These are phyloP conservation scores for Cystobasidiaceae sp. DNA, from an alignment of 1,284 basidiomycete species.

Conservation along the genomic window DNA sequence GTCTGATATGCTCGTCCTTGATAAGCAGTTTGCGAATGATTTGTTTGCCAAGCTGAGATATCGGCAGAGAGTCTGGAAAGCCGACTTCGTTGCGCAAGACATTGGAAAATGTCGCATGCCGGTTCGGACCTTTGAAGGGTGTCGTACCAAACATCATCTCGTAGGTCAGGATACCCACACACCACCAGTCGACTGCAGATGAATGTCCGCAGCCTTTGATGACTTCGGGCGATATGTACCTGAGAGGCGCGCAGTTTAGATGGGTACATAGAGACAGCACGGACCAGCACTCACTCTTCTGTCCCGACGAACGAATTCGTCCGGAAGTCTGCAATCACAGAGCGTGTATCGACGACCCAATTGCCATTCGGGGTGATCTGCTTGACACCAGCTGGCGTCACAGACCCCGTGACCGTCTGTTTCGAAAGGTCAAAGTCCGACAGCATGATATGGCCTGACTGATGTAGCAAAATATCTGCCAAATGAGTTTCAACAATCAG, in stretches of 20 bases:
- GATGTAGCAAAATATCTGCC: constrained; percentile 98
- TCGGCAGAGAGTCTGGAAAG: constrained; percentile 80
- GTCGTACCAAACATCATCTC: constrained; percentile 92
- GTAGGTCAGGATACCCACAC: constrained; percentile 94
- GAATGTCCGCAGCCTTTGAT: constrained; percentile 97
- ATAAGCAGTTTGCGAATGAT: constrained; percentile 80
- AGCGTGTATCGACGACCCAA: constrained; percentile 90
- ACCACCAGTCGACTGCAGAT: constrained; percentile 86
- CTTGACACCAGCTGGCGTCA: constrained; percentile 83
- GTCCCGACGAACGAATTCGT: constrained; percentile 75
- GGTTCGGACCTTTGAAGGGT: constrained; percentile 93
- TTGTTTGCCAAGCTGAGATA: constrained; percentile 80
- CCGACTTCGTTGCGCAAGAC: constrained; percentile 80
- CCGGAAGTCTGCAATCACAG: constrained; percentile 93
- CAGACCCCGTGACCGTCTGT: constrained; percentile 68
- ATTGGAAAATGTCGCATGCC: constrained; percentile 93
- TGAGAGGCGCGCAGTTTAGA: not conserved
- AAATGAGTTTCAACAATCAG: constrained; percentile 44
- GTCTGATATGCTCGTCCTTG: constrained; percentile 83
- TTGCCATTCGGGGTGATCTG: constrained; percentile 84
- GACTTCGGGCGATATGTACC: constrained; percentile 96
- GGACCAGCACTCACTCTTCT: constrained; percentile 39
- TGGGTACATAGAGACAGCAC: not conserved
- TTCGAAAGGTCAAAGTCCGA: constrained; percentile 99
- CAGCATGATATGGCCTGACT: constrained; percentile 98